A percentile compares a stretch with the other conserved stretches of the same genome.
Conservation (phyloP, 768 basidiomycete species). For the Pleurotus sapidus region DNA sequence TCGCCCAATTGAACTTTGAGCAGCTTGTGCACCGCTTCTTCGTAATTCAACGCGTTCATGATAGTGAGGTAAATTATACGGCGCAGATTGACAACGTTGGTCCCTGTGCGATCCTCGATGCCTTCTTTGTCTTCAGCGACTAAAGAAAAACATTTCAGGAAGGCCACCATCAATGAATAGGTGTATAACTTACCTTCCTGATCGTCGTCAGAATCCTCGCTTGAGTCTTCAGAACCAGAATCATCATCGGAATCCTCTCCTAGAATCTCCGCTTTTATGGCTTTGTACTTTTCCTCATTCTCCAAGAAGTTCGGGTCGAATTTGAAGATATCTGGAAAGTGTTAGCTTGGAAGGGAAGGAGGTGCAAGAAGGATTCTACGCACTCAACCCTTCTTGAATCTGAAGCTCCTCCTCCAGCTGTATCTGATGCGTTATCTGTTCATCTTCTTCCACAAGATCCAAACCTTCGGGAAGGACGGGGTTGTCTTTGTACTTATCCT, state of each 20-base stretch:
- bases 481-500: constrained; percentile 99
- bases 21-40: constrained; percentile 98
- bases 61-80: constrained; percentile 95
- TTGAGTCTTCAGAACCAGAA: constrained; percentile 53
- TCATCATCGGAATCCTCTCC: constrained; percentile 83
- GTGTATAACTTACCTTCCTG: constrained; percentile 25
- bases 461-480: constrained; percentile 91
- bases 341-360: constrained; percentile 9
- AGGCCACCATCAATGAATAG: no score
- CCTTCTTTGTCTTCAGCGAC: constrained; percentile 79
- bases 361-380: constrained; percentile 26
- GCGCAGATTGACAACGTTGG: constrained; percentile 92
- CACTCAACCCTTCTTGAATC: constrained; percentile 92
- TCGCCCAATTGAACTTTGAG: constrained; percentile 90
- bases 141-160: constrained; percentile 17
- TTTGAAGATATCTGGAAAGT: constrained; percentile 84
- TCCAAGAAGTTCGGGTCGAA: constrained; percentile 82
- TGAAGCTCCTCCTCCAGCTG: constrained; percentile 91
- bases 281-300: constrained; percentile 92
- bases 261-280: constrained; percentile 90
- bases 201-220: constrained; percentile 58
- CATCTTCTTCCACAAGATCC: constrained; percentile 96
- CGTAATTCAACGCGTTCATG: constrained; percentile 98
- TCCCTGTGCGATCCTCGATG: constrained; percentile 93
- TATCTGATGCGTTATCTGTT: constrained; percentile 94